Conservation (phyloP, 2,329 filamentous ascomycete species). For the Penicillium sclerotiorum region DNA sequence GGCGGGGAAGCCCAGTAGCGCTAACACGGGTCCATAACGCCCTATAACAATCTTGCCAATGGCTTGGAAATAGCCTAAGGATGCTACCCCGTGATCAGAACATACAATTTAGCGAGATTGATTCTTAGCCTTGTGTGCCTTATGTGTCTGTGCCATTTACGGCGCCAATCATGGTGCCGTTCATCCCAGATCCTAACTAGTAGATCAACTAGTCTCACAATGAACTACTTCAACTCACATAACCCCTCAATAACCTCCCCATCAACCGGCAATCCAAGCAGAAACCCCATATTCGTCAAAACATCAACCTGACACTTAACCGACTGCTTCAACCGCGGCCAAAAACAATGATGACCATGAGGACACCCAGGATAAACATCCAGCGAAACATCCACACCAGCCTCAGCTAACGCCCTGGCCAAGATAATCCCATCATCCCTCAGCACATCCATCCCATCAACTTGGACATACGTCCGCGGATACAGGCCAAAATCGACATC, state of each 20-base stretch:
- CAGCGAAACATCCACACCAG: slow-evolving; percentile 49
- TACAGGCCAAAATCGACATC: background rate
- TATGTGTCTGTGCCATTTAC: too few relatives aligned
- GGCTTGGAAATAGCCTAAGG: too few relatives aligned
- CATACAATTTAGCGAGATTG: too few relatives aligned
- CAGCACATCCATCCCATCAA: slow-evolving; percentile 54
- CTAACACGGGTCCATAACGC: too few relatives aligned
- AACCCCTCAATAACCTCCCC: background rate
- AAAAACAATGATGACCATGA: slow-evolving; percentile 33
- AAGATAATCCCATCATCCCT: slow-evolving; percentile 59
- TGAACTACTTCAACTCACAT: too few relatives aligned
- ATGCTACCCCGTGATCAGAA: too few relatives aligned
- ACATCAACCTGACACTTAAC: slow-evolving; percentile 16
- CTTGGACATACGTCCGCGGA: slow-evolving; percentile 49
- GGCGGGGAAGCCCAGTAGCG: too few relatives aligned
- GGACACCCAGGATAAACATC: slow-evolving; percentile 49
- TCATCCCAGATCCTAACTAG: too few relatives aligned
- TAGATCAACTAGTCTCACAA: too few relatives aligned
- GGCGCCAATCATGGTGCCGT: too few relatives aligned
- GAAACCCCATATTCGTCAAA: slow-evolving; percentile 14
- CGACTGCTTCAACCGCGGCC: slow-evolving; percentile 15
- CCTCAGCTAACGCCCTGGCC: slow-evolving; percentile 49
- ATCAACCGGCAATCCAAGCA: background rate
- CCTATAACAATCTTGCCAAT: too few relatives aligned
- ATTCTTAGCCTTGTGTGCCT: too few relatives aligned